phyloP scores from a whole-genome alignment of 805 yeast genomes.

The Myxozyma nipponensis region DNA sequence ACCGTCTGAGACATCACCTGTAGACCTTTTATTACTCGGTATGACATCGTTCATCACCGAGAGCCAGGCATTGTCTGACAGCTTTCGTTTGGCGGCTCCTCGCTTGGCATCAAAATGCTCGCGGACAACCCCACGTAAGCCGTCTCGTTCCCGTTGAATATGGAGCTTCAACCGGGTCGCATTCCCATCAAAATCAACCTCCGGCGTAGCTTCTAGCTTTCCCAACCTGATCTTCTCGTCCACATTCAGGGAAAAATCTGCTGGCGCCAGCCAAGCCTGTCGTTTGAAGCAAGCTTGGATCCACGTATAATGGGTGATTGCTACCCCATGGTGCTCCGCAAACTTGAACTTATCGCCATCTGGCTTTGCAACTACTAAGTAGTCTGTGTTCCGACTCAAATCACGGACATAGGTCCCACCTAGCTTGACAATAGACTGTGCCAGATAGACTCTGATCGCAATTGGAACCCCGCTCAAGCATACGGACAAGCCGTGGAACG shows the following conservation, averaged over 20 bases:
- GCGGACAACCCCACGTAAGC: neutral
- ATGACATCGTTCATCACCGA: slow-evolving; percentile 16
- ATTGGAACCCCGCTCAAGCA: slow-evolving; percentile 40
- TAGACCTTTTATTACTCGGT: neutral
- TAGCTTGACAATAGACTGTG: slow-evolving; percentile 31
- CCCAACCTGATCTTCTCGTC: neutral
- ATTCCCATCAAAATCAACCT: neutral
- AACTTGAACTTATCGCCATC: slow-evolving; percentile 38
- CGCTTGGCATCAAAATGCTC: neutral
- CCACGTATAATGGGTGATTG: slow-evolving; percentile 47
- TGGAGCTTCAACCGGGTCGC: neutral
- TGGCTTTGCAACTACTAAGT: slow-evolving; percentile 34
- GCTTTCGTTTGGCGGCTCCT: neutral
- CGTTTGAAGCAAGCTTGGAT: slow-evolving; percentile 40
- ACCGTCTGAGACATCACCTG: too few relatives aligned
- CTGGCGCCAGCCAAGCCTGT: slow-evolving; percentile 9
- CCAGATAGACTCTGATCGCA: slow-evolving; percentile 28
- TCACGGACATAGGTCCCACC: slow-evolving; percentile 38
- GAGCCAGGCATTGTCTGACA: slow-evolving; percentile 19
- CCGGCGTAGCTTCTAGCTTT: neutral
- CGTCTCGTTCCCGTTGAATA: neutral
- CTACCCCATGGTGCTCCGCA: slow-evolving; percentile 42
- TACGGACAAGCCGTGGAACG: slow-evolving; percentile 37
- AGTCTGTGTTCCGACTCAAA: slow-evolving; percentile 32
- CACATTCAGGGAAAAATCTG: slow-evolving; percentile 35